Conservation (phyloP, 768 basidiomycete genomes). For the Agaricus subrufescens region DNA sequence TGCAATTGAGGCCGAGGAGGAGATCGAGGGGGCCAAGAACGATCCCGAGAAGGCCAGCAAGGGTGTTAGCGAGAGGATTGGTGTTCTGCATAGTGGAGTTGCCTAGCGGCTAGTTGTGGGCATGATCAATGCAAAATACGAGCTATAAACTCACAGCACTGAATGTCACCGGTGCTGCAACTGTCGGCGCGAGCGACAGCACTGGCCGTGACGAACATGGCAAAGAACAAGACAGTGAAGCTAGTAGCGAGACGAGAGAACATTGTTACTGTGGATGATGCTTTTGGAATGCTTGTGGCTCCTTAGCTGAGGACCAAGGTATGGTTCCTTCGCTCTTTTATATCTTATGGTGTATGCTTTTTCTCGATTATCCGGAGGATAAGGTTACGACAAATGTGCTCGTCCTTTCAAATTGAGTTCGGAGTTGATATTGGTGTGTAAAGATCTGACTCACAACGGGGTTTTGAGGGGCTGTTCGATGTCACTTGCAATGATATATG, state of each 20-base stretch:
- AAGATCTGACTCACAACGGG: too few species aligned
- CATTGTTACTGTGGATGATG: constrained; percentile 16
- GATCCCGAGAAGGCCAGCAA: constrained; percentile 30
- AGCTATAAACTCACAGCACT: constrained; percentile 16
- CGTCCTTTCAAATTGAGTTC: too few species aligned
- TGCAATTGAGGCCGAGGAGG: constrained; percentile 20
- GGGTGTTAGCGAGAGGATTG: constrained; percentile 6
- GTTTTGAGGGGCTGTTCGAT: too few species aligned
- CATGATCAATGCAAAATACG: background rate
- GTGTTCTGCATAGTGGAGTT: constrained; percentile 20
- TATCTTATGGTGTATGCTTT: background rate
- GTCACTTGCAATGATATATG: too few species aligned
- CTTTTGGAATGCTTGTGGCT: constrained; percentile 14
- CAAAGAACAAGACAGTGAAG: constrained; percentile 19
- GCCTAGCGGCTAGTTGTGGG: background rate
- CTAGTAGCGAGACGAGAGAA: constrained; percentile 19
- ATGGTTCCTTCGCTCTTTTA: background rate
- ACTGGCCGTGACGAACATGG: constrained; percentile 21
- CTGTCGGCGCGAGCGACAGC: constrained; percentile 17
- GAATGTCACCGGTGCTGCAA: constrained; percentile 11
- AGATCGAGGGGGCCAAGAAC: constrained; percentile 14
- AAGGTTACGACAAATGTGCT: too few species aligned
- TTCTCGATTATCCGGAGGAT: background rate
- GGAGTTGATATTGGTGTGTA: too few species aligned
- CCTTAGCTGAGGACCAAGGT: constrained; percentile 16